Conservation (phyloP, 192 early-diverging fungal genomes). For the Phlyctochytrium arcticum region DNA sequence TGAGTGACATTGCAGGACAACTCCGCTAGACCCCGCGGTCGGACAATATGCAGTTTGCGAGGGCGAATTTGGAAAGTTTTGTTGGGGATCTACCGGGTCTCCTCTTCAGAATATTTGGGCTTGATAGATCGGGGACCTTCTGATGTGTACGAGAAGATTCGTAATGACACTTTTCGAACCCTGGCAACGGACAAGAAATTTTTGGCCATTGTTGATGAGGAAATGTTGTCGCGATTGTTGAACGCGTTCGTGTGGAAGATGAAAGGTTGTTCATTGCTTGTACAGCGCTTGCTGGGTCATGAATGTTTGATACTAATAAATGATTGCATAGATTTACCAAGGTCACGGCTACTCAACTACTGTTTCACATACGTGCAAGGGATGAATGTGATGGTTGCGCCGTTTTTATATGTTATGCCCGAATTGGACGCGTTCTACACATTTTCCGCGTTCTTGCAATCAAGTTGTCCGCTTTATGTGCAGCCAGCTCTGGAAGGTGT, state of each 20-base stretch:
- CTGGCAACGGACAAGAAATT: conserved; percentile 77
- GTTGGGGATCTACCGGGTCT: conserved; percentile 66
- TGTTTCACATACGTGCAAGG: conserved; percentile 85
- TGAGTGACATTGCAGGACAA: neutral
- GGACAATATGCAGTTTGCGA: conserved; percentile 49
- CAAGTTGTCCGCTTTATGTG: conserved; percentile 89
- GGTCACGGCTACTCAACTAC: conserved; percentile 44
- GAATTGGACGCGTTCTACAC: conserved; percentile 89
- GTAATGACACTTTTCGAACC: conserved; percentile 87
- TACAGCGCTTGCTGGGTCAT: neutral
- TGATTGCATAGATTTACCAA: conserved; percentile 35
- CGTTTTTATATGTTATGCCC: conserved; percentile 87
- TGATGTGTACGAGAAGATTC: conserved; percentile 71
- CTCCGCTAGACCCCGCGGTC: too few species aligned
- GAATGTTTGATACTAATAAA: neutral
- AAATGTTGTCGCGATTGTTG: conserved; percentile 70
- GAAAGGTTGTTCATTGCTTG: conserved; percentile 50
- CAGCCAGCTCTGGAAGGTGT: conserved; percentile 85
- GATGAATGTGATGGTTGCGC: conserved; percentile 90
- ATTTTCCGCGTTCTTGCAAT: conserved; percentile 82
- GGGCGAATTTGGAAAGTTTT: conserved; percentile 71
- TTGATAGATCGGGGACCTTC: conserved; percentile 64
- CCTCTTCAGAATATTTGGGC: conserved; percentile 66
- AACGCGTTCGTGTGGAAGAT: conserved; percentile 85
- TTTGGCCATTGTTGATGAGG: conserved; percentile 63